Evolutionary conservation across 2,329 filamentous ascomycete species (phyloP).

Genomic region (Alternaria sp.): DNA sequence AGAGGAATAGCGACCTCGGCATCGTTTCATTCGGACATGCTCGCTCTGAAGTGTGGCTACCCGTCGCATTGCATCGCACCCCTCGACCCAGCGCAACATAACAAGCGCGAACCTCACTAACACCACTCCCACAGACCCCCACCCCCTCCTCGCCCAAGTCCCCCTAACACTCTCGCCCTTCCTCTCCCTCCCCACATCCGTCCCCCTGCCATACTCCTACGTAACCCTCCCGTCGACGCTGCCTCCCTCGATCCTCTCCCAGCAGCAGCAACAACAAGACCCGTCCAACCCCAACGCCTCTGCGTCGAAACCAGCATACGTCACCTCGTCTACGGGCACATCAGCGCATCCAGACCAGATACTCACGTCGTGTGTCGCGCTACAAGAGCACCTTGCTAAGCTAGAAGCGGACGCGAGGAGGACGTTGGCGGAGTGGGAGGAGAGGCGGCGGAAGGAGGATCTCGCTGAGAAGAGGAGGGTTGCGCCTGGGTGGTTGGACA

Average conservation of each 20-base stretch:
- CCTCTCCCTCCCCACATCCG: conserved; percentile 84
- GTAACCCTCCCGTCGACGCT: conserved; percentile 19
- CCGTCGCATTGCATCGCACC: neutral
- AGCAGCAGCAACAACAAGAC: conserved; percentile 47
- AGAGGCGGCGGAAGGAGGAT: conserved; percentile 68
- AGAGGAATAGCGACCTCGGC: neutral
- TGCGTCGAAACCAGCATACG: conserved; percentile 61
- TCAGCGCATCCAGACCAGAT: conserved; percentile 84
- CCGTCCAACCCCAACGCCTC: conserved; percentile 76
- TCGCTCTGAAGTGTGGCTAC: neutral
- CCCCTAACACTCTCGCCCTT: conserved; percentile 94
- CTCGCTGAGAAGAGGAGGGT: conserved; percentile 80
- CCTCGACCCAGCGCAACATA: neutral
- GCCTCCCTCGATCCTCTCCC: conserved; percentile 12
- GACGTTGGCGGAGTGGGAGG: conserved; percentile 73
- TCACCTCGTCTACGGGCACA: conserved; percentile 76
- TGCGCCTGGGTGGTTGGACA: conserved; percentile 82
- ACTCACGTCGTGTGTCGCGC: conserved; percentile 76
- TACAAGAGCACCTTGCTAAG: conserved; percentile 76
- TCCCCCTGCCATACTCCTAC: conserved; percentile 79
- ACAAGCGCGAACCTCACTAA: conserved; percentile 9
- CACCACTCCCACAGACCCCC: conserved; percentile 58
- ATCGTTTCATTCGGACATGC: neutral
- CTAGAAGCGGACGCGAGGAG: conserved; percentile 71
- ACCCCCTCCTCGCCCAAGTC: conserved; percentile 89